A percentile compares a stretch with the other conserved stretches of the same genome.
Evolutionary conservation across 2,329 filamentous ascomycete genomes (phyloP).

Genomic region (Trichoderma brevicompactum): DNA sequence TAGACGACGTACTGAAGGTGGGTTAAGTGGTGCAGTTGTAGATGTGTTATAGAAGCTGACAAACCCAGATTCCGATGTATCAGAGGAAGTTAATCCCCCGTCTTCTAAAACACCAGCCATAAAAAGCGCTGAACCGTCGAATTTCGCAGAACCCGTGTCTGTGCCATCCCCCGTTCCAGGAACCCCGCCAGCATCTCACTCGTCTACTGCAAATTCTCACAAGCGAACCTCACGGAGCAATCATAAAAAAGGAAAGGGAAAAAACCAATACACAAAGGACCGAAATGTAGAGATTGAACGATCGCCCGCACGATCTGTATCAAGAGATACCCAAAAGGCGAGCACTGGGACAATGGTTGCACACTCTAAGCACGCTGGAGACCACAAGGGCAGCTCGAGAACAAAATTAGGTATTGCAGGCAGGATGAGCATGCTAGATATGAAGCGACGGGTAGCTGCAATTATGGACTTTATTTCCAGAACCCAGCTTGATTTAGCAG

Average conservation of each 20-base stretch:
- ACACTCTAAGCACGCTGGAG: slow-evolving; percentile 46
- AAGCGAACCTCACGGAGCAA: slow-evolving; percentile 66
- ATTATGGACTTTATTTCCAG: slow-evolving; percentile 90
- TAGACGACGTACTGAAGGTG: slow-evolving; percentile 80
- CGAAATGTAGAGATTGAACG: slow-evolving; percentile 63
- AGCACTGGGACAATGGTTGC: slow-evolving; percentile 42
- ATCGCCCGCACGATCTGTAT: slow-evolving; percentile 62
- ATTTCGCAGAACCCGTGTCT: slow-evolving; percentile 38
- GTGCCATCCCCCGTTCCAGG: slow-evolving; percentile 41
- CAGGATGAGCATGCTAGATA: slow-evolving; percentile 83
- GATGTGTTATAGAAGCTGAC: slow-evolving; percentile 19
- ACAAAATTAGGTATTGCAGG: slow-evolving; percentile 58
- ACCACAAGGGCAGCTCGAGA: slow-evolving; percentile 60
- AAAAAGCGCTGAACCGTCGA: slow-evolving; percentile 41
- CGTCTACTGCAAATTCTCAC: slow-evolving; percentile 52
- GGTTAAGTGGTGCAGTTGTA: slow-evolving; percentile 31
- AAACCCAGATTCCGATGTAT: slow-evolving; percentile 68
- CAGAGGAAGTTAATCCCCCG: slow-evolving; percentile 67
- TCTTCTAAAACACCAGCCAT: slow-evolving; percentile 37
- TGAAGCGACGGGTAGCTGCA: slow-evolving; percentile 79
- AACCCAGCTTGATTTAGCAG: slow-evolving; percentile 85
- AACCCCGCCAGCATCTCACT: slow-evolving; percentile 52
- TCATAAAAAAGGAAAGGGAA: slow-evolving; percentile 69
- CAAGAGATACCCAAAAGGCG: slow-evolving; percentile 50
- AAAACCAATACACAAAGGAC: slow-evolving; percentile 83